Evolutionary conservation across 495 filamentous ascomycete species (phyloP), one percentile per base, ranked within the genome.

Genomic region (Penicillium verhagenii): DNA sequence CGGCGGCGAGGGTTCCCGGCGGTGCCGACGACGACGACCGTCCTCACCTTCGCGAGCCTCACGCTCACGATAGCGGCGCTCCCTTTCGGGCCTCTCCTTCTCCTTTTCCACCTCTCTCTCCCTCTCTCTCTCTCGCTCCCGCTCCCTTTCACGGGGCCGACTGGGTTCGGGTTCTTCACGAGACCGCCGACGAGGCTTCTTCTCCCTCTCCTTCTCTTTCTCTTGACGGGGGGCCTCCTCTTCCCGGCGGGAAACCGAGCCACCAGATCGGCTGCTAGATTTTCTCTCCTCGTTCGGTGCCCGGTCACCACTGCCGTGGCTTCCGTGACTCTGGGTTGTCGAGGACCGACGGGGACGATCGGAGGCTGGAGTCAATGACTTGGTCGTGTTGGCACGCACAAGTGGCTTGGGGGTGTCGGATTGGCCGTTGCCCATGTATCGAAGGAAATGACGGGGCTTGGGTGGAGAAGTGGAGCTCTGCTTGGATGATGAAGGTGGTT

Each of bases 401-500:
- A 72, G 56, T 39, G 68, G 70, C 2, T 65, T 67, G 26, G 70
- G 71, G 2, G 56, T 68, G 52, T 73, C 72, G 3, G 69, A 67
- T 21, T 68, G 58, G n/a, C 68, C 73, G 16, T 68, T 66, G n/a
- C 61, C 69, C 66, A 74, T 68, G 52, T 74, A 75, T 25, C 70
- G 67, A 35, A 77, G 56, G 60, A 75, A 73, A 16, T 66, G 65
- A 44, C 69, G 63, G 11, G 64, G 54, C 5, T 56, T 66, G 6
- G 66, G 56, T 0, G 54, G 46, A 4, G 71, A 57, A 13, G 67
- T 35, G n/a, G 65, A 58, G 4, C 51, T 50, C 45, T 61, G 59
- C 29, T 65, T 71, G 5, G 68, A 66, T 4, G 70, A 66, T n/a
- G 69, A 60, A 14, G 61, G 58, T 23, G 60, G 45, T 43, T 61